Percentiles rank a stretch among this genome's conserved stretches.
Evolutionary conservation across 1,139 yeast species (phyloP).

Genomic region (Saccharomyces uvarum): DNA sequence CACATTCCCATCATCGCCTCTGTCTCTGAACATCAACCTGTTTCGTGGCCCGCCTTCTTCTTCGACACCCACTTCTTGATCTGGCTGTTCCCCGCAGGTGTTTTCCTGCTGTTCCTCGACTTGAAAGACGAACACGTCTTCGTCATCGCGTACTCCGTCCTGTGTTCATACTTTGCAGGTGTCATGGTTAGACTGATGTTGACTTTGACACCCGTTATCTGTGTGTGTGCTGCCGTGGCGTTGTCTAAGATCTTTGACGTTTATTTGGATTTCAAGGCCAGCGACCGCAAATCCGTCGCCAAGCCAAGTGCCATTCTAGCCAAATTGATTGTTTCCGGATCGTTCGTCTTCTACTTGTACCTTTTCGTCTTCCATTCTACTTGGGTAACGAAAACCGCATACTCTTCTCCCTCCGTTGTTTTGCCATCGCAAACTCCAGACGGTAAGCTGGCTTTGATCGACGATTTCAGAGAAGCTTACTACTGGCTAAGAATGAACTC

Average conservation of each 20-base stretch:
- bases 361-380: constrained; percentile 92
- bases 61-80: constrained; percentile 87
- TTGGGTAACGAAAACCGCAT: constrained; percentile 93
- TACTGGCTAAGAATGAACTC: constrained; percentile 99
- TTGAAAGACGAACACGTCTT: constrained; percentile 88
- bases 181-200: constrained; percentile 98
- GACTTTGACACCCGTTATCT: constrained; percentile 90
- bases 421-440: constrained; percentile 74
- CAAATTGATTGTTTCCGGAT: constrained; percentile 47
- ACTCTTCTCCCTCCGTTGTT: constrained; percentile 96
- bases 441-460: constrained; percentile 79
- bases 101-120: constrained; percentile 83
- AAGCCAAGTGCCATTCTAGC: constrained; percentile 11
- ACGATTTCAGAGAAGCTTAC: constrained; percentile 97
- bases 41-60: constrained; percentile 98
- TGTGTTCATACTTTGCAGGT: constrained; percentile 96
- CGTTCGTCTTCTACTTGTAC: constrained; percentile 68
- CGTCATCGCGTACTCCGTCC: constrained; percentile 79
- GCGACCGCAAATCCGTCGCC: constrained; percentile 4
- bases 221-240: constrained; percentile 87
- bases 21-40: constrained; percentile 98
- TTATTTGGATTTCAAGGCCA: constrained; percentile 53
- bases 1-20: constrained; percentile 98
- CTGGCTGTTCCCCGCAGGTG: constrained; percentile 98
- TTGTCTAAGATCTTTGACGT: constrained; percentile 76